phyloP scores from a whole-genome alignment of 371 early-diverging fungal genomes.

The Conidiobolus incongruus region DNA sequence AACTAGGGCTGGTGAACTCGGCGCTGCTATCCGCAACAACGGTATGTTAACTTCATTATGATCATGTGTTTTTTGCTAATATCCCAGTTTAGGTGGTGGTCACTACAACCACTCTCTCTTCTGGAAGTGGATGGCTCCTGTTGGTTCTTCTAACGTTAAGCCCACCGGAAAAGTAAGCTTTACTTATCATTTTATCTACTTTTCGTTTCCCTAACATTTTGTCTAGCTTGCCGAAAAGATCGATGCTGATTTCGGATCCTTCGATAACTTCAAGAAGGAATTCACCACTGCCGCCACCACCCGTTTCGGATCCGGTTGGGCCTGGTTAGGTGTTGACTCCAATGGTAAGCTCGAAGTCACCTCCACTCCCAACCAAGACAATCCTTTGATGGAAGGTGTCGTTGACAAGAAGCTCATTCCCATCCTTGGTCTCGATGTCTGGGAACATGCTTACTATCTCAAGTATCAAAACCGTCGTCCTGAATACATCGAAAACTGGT shows the following conservation, averaged over 20 bases:
- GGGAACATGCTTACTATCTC: slow-evolving; percentile 32
- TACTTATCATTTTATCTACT: too few species aligned
- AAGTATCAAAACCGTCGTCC: slow-evolving; percentile 14
- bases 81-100: slow-evolving; percentile 4
- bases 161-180: slow-evolving; percentile 4
- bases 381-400: slow-evolving; percentile 12
- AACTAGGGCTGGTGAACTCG: neutral
- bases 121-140: slow-evolving; percentile 6
- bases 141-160: slow-evolving; percentile 5
- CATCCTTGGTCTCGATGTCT: slow-evolving; percentile 20
- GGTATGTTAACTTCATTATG: neutral
- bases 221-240: slow-evolving; percentile 3
- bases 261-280: slow-evolving; percentile 13
- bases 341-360: slow-evolving; percentile 10
- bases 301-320: slow-evolving; percentile 26
- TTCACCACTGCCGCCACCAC: slow-evolving; percentile 12
- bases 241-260: slow-evolving; percentile 10
- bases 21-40: slow-evolving; percentile 4
- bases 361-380: slow-evolving; percentile 18
- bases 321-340: slow-evolving; percentile 10
- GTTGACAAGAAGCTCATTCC: slow-evolving; percentile 7
- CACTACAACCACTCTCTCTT: slow-evolving; percentile 7
- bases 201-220: neutral
- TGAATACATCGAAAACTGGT: slow-evolving; percentile 16
- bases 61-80: neutral